Evolutionary conservation across 768 basidiomycete genomes (phyloP), one percentile per base, ranked within the genome.

Genomic region (Lactarius vividus): DNA sequence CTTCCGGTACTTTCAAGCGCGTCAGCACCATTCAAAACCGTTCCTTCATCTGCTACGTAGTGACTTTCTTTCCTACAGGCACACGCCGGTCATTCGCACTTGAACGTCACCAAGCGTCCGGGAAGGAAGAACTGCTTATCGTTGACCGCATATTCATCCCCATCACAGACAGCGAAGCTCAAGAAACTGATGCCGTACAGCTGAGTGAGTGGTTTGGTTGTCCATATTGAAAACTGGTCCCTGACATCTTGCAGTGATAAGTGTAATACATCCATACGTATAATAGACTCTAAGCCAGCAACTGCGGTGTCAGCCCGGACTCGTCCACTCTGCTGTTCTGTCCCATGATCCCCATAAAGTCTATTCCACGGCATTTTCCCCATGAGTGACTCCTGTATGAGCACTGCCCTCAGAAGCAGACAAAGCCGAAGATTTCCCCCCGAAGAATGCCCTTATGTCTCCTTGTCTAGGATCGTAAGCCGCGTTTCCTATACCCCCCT

Each of bases 111-210:
- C 54, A 92, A 92, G 78, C 77, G 82, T 20, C 79, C 89, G 16
- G 84, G 76, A 57, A 81, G 84, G 71, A 87, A 89, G 74, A 91
- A 91, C 71, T 78, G 81, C 53, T 80, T 92, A 23, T 82, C 83
- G 23, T 80, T 84, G 64, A 89, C 86, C 3, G 83, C 87, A 0
- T 89, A 89, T 73, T 87, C 91, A 29, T 82, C 80, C 70, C 75
- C 79, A 5, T 79, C 85, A 10, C 91, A 92, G 75, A 87, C 88
- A 13, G 77, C 81, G 42, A 86, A 81, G 63, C 77, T 92, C 70
- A 89, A 86, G 78, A 91, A 85, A 52, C 72, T 92, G 55, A 78
- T 92, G 35, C 91, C 91, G 2, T 91, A 92, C 68, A 88, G 87
- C 26, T 84, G 76, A 71, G 63, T 64, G 60, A 71, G 63, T 64